These are phyloP conservation scores for Hylodesmum podocarpum DNA, from an alignment of 306 rosid genomes.

Conservation along the genomic window DNA sequence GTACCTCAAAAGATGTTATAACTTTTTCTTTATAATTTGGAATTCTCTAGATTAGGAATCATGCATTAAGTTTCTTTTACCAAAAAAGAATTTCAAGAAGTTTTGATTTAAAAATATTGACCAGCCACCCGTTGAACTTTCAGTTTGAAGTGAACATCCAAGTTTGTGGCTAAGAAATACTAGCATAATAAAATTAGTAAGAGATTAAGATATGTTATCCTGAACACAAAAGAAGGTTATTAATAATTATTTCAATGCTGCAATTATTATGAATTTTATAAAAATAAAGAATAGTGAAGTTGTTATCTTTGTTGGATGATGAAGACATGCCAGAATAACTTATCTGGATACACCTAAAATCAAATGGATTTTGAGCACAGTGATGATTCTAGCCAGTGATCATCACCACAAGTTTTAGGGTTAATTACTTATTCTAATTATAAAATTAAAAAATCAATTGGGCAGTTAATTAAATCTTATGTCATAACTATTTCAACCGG, in stretches of 20 bases:
- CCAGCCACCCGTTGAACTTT: background rate
- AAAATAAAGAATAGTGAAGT: slow-evolving; percentile 3
- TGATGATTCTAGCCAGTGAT: slow-evolving; percentile 8
- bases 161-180: slow-evolving; percentile 27
- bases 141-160: background rate
- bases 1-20: background rate
- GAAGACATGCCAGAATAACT: slow-evolving; percentile 50
- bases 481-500: background rate
- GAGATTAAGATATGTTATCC: slow-evolving; percentile 44
- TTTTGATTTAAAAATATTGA: background rate
- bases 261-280: background rate
- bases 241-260: background rate
- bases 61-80: background rate
- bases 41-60: background rate
- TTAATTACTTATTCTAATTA: background rate
- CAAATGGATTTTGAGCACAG: slow-evolving; percentile 18
- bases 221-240: background rate
- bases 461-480: slow-evolving; percentile 1
- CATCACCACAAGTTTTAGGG: slow-evolving; percentile 35
- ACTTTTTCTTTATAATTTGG: background rate
- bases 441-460: background rate
- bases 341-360: slow-evolving; percentile 50
- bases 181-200: background rate
- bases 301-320: slow-evolving; percentile 46
- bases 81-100: background rate